phyloP scores from a whole-genome alignment of 495 filamentous ascomycete genomes.

The Aspergillus sclerotioniger region DNA sequence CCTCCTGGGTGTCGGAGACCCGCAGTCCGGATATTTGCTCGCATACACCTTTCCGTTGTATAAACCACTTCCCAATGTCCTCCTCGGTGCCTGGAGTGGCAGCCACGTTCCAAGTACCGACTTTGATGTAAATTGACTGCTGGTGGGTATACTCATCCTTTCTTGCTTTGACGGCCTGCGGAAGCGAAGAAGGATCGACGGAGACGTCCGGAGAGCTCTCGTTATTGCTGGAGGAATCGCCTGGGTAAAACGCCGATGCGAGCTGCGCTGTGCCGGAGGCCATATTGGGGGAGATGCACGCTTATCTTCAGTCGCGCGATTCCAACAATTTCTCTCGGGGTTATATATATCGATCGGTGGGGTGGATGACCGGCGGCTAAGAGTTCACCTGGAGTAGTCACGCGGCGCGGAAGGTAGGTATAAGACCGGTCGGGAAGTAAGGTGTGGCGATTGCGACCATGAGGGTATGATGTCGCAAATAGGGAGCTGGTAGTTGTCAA shows the following conservation, averaged over 20 bases:
- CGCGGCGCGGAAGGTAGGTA: constrained; percentile 1
- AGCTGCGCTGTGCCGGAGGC: constrained; percentile 11
- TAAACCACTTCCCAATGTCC: constrained; percentile 83
- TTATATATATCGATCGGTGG: background rate
- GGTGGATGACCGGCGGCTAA: background rate
- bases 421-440: background rate
- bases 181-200: constrained; percentile 45
- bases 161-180: constrained; percentile 64
- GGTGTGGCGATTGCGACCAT: background rate
- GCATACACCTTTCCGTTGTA: constrained; percentile 68
- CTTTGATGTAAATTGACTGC: constrained; percentile 71
- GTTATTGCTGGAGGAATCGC: constrained; percentile 22
- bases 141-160: constrained; percentile 73
- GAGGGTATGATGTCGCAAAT: background rate
- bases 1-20: constrained; percentile 6
- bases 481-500: background rate
- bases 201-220: constrained; percentile 24
- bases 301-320: background rate
- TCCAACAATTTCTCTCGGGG: background rate
- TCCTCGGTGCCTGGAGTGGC: constrained; percentile 76
- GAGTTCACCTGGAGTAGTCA: background rate
- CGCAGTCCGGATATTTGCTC: constrained; percentile 52
- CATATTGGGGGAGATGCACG: constrained; percentile 11
- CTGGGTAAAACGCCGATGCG: constrained; percentile 9
- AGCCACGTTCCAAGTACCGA: constrained; percentile 95